Evolutionary conservation across 2,329 filamentous ascomycete genomes (phyloP), one percentile per base, ranked within the genome.

Genomic region (Fusarium foetens): DNA sequence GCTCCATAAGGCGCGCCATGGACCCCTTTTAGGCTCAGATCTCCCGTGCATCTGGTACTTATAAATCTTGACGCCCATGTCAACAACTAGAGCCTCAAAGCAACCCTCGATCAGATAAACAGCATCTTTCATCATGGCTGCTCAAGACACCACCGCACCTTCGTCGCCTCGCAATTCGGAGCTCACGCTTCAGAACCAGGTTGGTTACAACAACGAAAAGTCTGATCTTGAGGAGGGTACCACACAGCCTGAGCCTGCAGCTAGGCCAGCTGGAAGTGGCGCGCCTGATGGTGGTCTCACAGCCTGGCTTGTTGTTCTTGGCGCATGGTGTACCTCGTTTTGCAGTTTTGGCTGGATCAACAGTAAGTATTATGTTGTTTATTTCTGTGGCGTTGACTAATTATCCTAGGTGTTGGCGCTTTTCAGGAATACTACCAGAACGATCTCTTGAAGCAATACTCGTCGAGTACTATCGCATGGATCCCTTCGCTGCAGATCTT

Each of bases 361-460:
- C 82, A 85, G 54, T 89, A 88, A 73, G 76, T 70, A 0, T 17
- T 7, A n/a, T 42, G 41, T 2, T 16, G 43, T 60, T 23, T 16
- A 43, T 27, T 10, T 25, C 10, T 21, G 58, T 35, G 29, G 19
- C 35, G 23, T 23, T 23, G 4, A 6, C 63, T 64, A 41, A 71
- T 10, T 27, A 10, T 46, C 8, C 14, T 12, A 83, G 81, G 80
- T 43, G 76, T 84, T 21, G 88, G 88, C 12, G 81, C 86, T 19
- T 90, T 90, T 71, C 88, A 90, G 74, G 84, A 86, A 25, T 89
- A 90, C 75, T 91, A 91, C 72, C 80, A 89, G 68, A 82, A 78
- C 11, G 79, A 84, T 12, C 83, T 86, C 23, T 79, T 91, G 6
- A 77, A 73, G 10, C 53, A 81, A 5, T 87, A 88, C 70, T 86